These are phyloP conservation scores for Trichosanthes truncata DNA, from an alignment of 306 rosid species.

Conservation along the genomic window DNA sequence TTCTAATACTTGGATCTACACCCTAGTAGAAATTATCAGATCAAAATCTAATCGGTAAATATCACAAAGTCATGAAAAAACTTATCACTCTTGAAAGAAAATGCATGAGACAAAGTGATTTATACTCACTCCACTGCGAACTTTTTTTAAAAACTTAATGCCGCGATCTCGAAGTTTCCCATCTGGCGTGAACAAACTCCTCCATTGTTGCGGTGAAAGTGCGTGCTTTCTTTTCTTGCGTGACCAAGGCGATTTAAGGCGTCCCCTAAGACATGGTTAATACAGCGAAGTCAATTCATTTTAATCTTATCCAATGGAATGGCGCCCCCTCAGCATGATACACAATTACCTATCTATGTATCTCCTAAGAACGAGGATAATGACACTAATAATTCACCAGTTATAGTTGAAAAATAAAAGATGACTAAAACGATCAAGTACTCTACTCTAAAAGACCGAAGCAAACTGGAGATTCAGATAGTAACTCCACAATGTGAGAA, in stretches of 20 bases:
- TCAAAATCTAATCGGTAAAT: constrained; percentile 14
- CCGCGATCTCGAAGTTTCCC: constrained; percentile 89
- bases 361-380: background rate
- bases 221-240: constrained; percentile 84
- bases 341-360: background rate
- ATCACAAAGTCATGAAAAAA: constrained; percentile 3
- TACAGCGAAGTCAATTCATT: background rate
- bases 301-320: background rate
- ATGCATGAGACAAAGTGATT: constrained; percentile 3
- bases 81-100: background rate
- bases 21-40: constrained; percentile 44
- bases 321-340: background rate
- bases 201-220: constrained; percentile 79
- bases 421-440: background rate
- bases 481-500: background rate
- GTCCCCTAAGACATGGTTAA: constrained; percentile 29
- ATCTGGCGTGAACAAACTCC: constrained; percentile 57
- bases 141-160: constrained; percentile 77
- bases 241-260: constrained; percentile 99
- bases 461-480: background rate
- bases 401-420: background rate
- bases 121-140: constrained; percentile 95
- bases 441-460: background rate
- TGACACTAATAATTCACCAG: background rate
- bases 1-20: constrained; percentile 80